Base-by-base conservation (phyloP, 208 protist genomes). In the Entamoeba histolytica region DNA sequence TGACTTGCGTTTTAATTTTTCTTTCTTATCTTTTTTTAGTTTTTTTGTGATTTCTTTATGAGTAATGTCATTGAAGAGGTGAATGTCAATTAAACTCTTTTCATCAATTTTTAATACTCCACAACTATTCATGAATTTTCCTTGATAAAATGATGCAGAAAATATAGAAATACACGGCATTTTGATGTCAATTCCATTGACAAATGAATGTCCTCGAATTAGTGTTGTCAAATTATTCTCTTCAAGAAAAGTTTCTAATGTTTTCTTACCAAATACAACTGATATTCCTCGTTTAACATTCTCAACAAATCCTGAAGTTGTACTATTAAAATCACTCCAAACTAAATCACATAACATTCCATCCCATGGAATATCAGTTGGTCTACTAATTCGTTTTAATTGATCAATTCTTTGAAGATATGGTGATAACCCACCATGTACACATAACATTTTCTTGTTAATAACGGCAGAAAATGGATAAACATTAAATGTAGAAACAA, bases 261-360 rank as follows among this genome's bases (percentile, higher is more conserved):
- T 91, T 14, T 95, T 14, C 0, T 49, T 28, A 5, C 93, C 94
- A 92, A 95, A 95, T 19, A 95, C 28, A 61, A 92, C 94, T 6
- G 92, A 92, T 10, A 91, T 47, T 31, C 93, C 95, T 93, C 92
- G 73, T 55, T 5, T 4, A 49, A 15, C 52, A 6, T 69, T 93
- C 0, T 23, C 4, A 14, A 6, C 49, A 51, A 49, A 92, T 1
- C 49, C 55, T 5, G 0, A 3, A 1, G 0, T 69, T 52, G 3
- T 6, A 8, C 10, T n/a, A 49, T 98, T 97, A 19, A 98, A 98
- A 95, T 99, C 99, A 14, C 96, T 98, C 99, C 99, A 99, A 8
- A 99, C 94, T 39, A 99, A 94, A 95, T 99, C 99, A 94, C 98
- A 99, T 97, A 99, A 98, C 19, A 98, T 96, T n/a, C 99, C 98